A percentile compares a stretch with the other conserved stretches of the same genome.
phyloP scores from a whole-genome alignment of 1,284 basidiomycete species.

The Agaricales sp. region DNA sequence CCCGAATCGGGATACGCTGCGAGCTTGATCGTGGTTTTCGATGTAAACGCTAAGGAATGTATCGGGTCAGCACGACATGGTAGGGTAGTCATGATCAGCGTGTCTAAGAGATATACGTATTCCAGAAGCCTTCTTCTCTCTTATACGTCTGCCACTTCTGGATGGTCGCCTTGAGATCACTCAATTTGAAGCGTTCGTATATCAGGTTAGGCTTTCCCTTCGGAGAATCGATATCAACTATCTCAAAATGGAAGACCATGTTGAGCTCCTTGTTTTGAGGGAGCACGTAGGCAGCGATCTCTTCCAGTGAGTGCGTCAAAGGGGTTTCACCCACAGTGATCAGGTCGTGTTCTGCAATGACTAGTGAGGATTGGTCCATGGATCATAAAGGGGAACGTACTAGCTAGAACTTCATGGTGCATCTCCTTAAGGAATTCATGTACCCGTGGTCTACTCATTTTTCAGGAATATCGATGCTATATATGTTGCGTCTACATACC shows the following conservation, averaged over 20 bases:
- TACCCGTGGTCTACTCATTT: conserved; percentile 38
- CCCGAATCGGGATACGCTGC: conserved; percentile 56
- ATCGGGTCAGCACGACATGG: too few relatives aligned
- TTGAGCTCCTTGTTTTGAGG: conserved; percentile 55
- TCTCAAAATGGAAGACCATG: conserved; percentile 59
- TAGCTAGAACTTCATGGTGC: conserved; percentile 45
- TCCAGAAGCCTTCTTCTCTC: conserved; percentile 54
- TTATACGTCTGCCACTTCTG: conserved; percentile 51
- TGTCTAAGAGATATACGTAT: conserved; percentile 31
- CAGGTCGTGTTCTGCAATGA: conserved; percentile 33
- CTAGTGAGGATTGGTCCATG: not conserved
- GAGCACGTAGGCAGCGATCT: conserved; percentile 48
- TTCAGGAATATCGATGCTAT: not conserved
- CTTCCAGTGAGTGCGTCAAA: conserved; percentile 38
- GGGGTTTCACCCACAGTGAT: conserved; percentile 65
- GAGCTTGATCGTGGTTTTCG: conserved; percentile 61
- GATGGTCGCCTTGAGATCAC: conserved; percentile 46
- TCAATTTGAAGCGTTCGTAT: conserved; percentile 38
- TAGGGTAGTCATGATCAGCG: too few relatives aligned
- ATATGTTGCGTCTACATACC: conserved; percentile 25
- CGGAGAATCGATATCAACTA: conserved; percentile 46
- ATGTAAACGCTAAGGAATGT: conserved; percentile 35
- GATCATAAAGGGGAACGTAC: conserved; percentile 23
- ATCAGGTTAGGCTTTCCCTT: conserved; percentile 17
- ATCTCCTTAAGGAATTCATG: conserved; percentile 66